A percentile compares a stretch with the other conserved stretches of the same genome.
Evolutionary conservation across 805 yeast genomes (phyloP).

Genomic region (Ogataea degrootiae): DNA sequence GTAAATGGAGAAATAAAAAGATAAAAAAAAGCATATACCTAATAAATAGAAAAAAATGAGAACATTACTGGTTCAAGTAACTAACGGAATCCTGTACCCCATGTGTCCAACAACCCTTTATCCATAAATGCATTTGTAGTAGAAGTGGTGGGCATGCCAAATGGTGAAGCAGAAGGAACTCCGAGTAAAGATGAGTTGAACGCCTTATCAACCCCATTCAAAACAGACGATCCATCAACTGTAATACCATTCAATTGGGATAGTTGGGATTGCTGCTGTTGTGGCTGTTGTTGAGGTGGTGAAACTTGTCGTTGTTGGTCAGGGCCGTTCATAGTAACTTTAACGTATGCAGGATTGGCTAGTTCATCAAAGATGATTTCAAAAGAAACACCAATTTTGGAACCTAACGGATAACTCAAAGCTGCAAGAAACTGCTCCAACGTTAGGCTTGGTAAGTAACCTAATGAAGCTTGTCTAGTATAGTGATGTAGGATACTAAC

Average conservation of each 20-base stretch:
- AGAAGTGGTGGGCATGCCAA: neutral
- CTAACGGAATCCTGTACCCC: conserved; percentile 15
- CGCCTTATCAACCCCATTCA: neutral
- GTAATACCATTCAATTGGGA: neutral
- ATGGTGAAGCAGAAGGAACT: conserved; percentile 1
- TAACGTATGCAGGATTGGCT: conserved; percentile 40
- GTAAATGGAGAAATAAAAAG: no score
- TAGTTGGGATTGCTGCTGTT: conserved; percentile 1
- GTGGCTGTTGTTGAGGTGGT: conserved; percentile 3
- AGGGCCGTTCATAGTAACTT: conserved; percentile 17
- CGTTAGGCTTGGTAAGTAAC: conserved; percentile 31
- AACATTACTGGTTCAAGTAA: neutral
- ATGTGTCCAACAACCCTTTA: conserved; percentile 9
- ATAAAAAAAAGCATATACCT: neutral
- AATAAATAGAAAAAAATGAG: neutral
- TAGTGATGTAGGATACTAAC: conserved; percentile 22
- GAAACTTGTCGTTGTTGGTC: conserved; percentile 3
- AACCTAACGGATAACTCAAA: conserved; percentile 30
- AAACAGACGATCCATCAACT: neutral
- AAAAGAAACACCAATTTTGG: conserved; percentile 31
- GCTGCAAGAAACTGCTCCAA: conserved; percentile 28
- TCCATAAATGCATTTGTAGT: conserved; percentile 2
- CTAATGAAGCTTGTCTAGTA: conserved; percentile 33
- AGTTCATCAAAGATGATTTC: conserved; percentile 42
- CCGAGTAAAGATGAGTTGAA: conserved; percentile 4